These are phyloP conservation scores for Pestalotiopsis sp. DNA, from an alignment of 2,329 filamentous ascomycete species.

Conservation along the genomic window DNA sequence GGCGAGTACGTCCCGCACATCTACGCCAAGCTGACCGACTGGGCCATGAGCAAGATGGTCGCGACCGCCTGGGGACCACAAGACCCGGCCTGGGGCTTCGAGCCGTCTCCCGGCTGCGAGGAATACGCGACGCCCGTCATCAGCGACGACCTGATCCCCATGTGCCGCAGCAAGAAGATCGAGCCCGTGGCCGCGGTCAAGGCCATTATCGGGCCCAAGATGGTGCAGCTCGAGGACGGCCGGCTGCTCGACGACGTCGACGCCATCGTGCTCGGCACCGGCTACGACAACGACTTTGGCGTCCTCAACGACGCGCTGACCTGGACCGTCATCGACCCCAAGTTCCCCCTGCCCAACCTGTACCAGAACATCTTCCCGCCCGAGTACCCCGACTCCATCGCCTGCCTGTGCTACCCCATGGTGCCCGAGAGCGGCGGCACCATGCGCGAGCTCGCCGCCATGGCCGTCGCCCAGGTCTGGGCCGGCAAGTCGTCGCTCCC, in stretches of 20 bases:
- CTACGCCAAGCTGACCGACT: background rate
- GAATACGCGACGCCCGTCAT: background rate
- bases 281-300: constrained; percentile 8
- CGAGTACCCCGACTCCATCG: constrained; percentile 5
- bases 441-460: constrained; percentile 1
- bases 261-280: constrained; percentile 9
- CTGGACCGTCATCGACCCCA: constrained; percentile 9
- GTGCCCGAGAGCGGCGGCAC: constrained; percentile 7
- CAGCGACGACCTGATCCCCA: background rate
- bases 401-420: constrained; percentile 9
- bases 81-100: constrained; percentile 4
- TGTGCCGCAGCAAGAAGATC: background rate
- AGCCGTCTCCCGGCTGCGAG: constrained; percentile 7
- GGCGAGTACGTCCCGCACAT: constrained; percentile 1
- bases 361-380: constrained; percentile 9
- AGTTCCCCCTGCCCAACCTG: constrained; percentile 5
- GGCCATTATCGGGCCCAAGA: background rate
- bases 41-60: constrained; percentile 2
- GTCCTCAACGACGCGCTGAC: constrained; percentile 5
- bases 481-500: constrained; percentile 3
- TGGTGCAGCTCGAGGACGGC: constrained; percentile 1
- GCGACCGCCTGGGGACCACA: background rate
- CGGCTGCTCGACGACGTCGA: background rate
- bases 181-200: background rate
- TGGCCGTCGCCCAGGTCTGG: constrained; percentile 8